phyloP scores from a whole-genome alignment of 768 basidiomycete species.

The Gloeophyllum trabeum region DNA sequence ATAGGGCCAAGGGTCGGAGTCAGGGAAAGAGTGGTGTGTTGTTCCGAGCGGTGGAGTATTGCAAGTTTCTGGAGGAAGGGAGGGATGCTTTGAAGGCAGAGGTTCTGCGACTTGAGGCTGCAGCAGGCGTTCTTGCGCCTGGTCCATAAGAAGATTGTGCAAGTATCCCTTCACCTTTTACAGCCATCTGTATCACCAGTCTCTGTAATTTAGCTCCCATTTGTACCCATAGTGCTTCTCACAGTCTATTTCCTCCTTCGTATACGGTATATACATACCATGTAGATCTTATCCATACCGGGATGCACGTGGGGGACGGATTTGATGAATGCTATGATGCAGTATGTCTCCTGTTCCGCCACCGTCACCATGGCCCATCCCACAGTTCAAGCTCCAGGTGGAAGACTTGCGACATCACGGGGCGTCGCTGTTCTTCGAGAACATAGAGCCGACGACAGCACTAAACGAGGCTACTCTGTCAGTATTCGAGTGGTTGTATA shows the following conservation, averaged over 20 bases:
- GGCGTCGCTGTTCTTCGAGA: conserved; percentile 39
- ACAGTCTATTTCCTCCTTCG: too few species aligned
- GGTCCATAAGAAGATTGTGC: too few species aligned
- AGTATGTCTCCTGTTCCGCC: too few species aligned
- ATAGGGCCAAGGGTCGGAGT: conserved; percentile 40
- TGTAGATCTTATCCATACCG: too few species aligned
- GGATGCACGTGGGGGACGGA: too few species aligned
- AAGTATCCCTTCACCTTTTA: too few species aligned
- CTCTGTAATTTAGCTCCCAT: background rate
- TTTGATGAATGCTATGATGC: too few species aligned
- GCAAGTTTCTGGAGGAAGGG: conserved; percentile 79
- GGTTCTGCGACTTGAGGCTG: conserved; percentile 54
- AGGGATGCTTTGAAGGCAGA: conserved; percentile 60
- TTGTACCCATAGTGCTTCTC: background rate
- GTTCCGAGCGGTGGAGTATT: conserved; percentile 80
- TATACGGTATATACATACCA: too few species aligned
- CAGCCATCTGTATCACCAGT: background rate
- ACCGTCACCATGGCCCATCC: conserved; percentile 33
- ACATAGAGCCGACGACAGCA: conserved; percentile 29
- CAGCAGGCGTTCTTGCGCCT: conserved; percentile 47
- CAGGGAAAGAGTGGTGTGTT: conserved; percentile 88
- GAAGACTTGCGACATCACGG: conserved; percentile 54
- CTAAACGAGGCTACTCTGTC: conserved; percentile 26
- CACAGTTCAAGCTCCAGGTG: conserved; percentile 40
- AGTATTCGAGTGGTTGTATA: conserved; percentile 30